Evolutionary conservation across 139 green algal species (phyloP).

Genomic region (Tetraselmis chui): DNA sequence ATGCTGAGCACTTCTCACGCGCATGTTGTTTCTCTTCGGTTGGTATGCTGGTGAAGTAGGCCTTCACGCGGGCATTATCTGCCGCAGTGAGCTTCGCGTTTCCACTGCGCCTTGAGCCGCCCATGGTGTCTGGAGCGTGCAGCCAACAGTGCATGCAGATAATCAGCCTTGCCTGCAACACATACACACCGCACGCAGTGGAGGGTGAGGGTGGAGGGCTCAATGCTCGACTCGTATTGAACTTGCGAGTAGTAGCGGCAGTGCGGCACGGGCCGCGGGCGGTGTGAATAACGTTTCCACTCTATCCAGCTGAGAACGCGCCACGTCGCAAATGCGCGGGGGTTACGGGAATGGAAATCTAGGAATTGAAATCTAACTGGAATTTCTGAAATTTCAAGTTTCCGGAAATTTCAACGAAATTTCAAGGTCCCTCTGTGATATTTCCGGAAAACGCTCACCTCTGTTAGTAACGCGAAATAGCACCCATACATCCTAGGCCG

Average conservation of each 20-base stretch:
- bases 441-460: neutral
- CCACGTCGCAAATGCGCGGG: neutral
- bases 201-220: neutral
- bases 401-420: slow-evolving; percentile 1
- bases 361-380: slow-evolving; percentile 1
- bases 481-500: too few relatives aligned
- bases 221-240: neutral
- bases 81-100: too few relatives aligned
- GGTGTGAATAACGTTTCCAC: neutral
- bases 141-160: too few relatives aligned
- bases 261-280: neutral
- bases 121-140: too few relatives aligned
- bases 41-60: too few relatives aligned
- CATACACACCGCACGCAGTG: neutral
- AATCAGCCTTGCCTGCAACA: too few relatives aligned
- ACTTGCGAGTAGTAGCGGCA: neutral
- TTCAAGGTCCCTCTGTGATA: neutral
- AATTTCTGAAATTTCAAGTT: slow-evolving; percentile 2
- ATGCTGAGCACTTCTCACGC: too few relatives aligned
- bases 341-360: neutral
- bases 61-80: too few relatives aligned
- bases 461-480: too few relatives aligned
- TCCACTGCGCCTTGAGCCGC: too few relatives aligned
- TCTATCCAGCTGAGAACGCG: neutral
- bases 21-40: too few relatives aligned